Base-by-base conservation (phyloP, 805 yeast genomes). In the Candida xyloterini region DNA sequence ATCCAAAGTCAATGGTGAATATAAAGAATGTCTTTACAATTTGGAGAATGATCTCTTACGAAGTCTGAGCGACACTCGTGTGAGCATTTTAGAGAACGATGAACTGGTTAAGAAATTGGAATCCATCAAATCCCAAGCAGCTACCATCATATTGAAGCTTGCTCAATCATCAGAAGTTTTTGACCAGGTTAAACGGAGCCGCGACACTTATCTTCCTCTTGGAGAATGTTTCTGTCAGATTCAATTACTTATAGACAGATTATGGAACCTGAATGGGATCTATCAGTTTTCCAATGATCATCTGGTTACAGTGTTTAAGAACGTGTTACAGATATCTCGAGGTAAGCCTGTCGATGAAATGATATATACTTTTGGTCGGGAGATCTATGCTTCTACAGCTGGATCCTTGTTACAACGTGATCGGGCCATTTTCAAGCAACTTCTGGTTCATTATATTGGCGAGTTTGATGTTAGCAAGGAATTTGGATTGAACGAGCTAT, bases 71-170 rank as follows among this genome's bases (percentile, higher is more conserved):
- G 70, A 71, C 5, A 64, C 84, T 0, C 65, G 71, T 15, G 83
- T 84, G 0, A 76, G 73, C 38, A 71, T 90, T 15, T 65, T 90
- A 23, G 95, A 88, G 5, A 79, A 84, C 56, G 79, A 79, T 38
- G 68, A 63, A 0, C 60, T 89, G 3, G 56, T 85, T 13, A 61
- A 67, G 5, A 76, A 82, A 1, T 65, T 90, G 34, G 93, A 84
- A 50, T 57, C 52, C 1, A 61, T 91, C 36, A 90, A 91, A 54
- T 44, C 55, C 1, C 89, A 89, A 48, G 67, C 95, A 0, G 49
- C 46, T 0, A 70, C 71, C 13, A 71, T 87, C 11, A 73, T 74
- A 26, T 40, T 40, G 2, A 79, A 81, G 53, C 68, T 84, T 42
- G 50, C 46, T 2, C 81, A 80, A 38, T 76, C 90, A 0, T 66